Percentiles rank a stretch among this genome's conserved stretches.
These are phyloP conservation scores for Actinomucor elegans DNA, from an alignment of 371 early-diverging fungal species.

Conservation along the genomic window DNA sequence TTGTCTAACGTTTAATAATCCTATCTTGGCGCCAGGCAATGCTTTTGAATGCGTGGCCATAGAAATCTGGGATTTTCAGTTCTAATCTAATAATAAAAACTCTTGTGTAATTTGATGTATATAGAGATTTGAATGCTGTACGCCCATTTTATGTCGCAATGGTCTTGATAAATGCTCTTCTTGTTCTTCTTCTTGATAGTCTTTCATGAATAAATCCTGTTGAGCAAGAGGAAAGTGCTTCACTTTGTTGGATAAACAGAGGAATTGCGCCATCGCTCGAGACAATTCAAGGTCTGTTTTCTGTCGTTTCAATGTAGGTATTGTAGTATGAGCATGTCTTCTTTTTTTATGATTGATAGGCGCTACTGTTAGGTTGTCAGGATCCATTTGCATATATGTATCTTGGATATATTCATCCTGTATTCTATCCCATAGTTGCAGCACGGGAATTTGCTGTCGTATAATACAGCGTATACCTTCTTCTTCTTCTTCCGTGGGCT, in stretches of 20 bases:
- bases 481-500: background rate
- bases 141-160: background rate
- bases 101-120: slow-evolving; percentile 4
- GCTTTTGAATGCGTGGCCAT: slow-evolving; percentile 35
- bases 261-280: background rate
- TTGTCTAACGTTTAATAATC: slow-evolving; percentile 39
- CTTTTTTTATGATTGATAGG: background rate
- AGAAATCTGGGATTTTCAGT: slow-evolving; percentile 40
- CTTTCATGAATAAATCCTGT: background rate
- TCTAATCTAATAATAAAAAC: slow-evolving; percentile 13
- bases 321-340: background rate
- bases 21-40: slow-evolving; percentile 12
- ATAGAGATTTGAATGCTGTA: background rate
- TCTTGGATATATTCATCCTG: background rate
- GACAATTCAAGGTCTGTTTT: slow-evolving; percentile 1
- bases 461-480: background rate
- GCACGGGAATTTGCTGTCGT: background rate
- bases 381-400: background rate
- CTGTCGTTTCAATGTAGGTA: too few relatives aligned
- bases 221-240: background rate
- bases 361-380: too few relatives aligned
- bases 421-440: background rate
- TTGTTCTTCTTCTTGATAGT: slow-evolving; percentile 3
- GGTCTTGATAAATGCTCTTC: background rate
- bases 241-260: background rate